Base-by-base conservation (phyloP, 2,329 filamentous ascomycete species). In the Paecilomyces dactylethromorphus region DNA sequence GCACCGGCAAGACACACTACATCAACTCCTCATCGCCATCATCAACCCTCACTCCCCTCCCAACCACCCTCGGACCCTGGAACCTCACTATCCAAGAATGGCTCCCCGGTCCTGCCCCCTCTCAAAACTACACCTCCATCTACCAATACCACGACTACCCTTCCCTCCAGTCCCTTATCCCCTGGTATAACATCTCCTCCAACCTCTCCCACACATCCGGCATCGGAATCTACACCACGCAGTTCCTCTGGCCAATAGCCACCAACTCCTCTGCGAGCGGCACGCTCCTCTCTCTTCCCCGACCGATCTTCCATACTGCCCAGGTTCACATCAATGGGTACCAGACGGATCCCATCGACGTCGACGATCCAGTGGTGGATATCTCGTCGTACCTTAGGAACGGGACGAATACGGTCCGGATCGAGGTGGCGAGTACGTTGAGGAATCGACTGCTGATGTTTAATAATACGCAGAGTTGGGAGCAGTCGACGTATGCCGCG, bases 401-500 rank as follows among this genome's bases (percentile, higher is more conserved):
- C 6, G 51, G 51, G 51, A 53, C 51, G 21, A 53, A 53, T 18
- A 31, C 51, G 3, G 18, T 53, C 18, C n/a, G 21, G 13, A 24
- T 53, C 21, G 51, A 53, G 11, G 51, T 53, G 10, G 13, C 51
- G 7, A 53, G 18, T 10, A 53, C 51, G 11, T 31, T 53, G 51
- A 24, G 51, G 11, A 53, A 53, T 53, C 51, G 51, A 8, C 51
- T 53, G 21, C 51, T 53, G 21, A 21, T 21, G 12, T 53, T 53
- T n/a, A 53, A 53, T 31, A 53, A 53, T 31, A 53, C 51, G 51
- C 51, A 53, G 21, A 53, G 51, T n/a, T 53, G 51, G 51, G 51
- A 53, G 51, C 51, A 53, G 51, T 53, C 51, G 11, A n/a, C 26
- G 51, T 53, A 53, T 53, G 51, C 51, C 21, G 51, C 22, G 6